Evolutionary conservation across 108 stramenopile species (phyloP).

Genomic region (Seminavis robusta): DNA sequence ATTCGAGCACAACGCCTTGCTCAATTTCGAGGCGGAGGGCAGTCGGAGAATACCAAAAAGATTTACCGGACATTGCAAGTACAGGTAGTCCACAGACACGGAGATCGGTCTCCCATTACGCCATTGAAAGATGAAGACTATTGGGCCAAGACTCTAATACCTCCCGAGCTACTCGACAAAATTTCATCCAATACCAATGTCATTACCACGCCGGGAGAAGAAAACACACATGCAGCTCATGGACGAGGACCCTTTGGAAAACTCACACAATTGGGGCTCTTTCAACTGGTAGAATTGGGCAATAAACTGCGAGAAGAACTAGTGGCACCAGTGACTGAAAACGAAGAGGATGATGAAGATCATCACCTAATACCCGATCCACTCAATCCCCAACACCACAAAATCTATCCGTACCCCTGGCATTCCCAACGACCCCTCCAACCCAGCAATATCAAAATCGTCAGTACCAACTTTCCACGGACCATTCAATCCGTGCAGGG

Average conservation of each 20-base stretch:
- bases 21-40: too few species aligned
- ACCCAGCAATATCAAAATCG: conserved; percentile 40
- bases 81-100: conserved; percentile 71
- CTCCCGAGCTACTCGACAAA: conserved; percentile 34
- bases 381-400: conserved; percentile 7
- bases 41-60: too few species aligned
- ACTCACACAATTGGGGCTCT: conserved; percentile 63
- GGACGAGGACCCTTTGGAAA: conserved; percentile 77
- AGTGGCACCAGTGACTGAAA: not conserved
- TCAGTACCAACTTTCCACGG: conserved; percentile 70
- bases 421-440: conserved; percentile 30
- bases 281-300: conserved; percentile 78
- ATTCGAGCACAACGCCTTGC: too few species aligned
- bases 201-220: conserved; percentile 3
- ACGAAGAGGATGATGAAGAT: conserved; percentile 5
- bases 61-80: conserved; percentile 44
- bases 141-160: conserved; percentile 53
- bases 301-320: conserved; percentile 54
- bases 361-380: conserved; percentile 1
- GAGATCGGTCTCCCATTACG: conserved; percentile 81
- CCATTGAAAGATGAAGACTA: conserved; percentile 62
- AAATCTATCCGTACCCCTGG: conserved; percentile 28
- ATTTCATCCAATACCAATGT: conserved; percentile 45
- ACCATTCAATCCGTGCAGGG: conserved; percentile 84
- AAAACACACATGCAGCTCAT: conserved; percentile 40